A percentile compares a stretch with the other conserved stretches of the same genome.
These are phyloP conservation scores for Helianthus tuberosus DNA, from an alignment of 129 eudicot species.

Conservation along the genomic window DNA sequence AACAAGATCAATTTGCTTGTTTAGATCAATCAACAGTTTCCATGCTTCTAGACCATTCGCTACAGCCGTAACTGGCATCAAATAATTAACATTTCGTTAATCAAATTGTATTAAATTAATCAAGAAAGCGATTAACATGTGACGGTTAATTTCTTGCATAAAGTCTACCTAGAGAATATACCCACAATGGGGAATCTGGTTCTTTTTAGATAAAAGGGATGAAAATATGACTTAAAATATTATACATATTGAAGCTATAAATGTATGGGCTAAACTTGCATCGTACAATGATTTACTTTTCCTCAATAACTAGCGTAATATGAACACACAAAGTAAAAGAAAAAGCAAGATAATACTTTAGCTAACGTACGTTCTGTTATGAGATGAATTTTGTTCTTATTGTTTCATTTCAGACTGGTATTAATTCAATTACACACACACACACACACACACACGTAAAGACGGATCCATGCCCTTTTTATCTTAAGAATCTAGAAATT, in stretches of 20 bases:
- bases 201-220: background rate
- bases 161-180: conserved; percentile 11
- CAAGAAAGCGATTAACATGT: conserved; percentile 10
- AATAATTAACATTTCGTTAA: conserved; percentile 14
- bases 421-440: conserved; percentile 3
- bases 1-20: conserved; percentile 70
- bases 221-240: background rate
- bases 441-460: conserved; percentile 9
- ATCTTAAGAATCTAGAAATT: conserved; percentile 2
- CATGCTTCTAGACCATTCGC: conserved; percentile 90
- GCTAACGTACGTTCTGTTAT: conserved; percentile 1
- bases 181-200: background rate
- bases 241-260: background rate
- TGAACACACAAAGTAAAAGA: conserved; percentile 17
- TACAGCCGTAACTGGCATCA: conserved; percentile 67
- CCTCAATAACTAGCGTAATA: conserved; percentile 11
- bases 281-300: background rate
- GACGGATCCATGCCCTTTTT: conserved; percentile 14
- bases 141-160: conserved; percentile 16
- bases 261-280: conserved; percentile 21
- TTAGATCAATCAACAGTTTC: conserved; percentile 65
- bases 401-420: conserved; percentile 10
- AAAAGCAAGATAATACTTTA: conserved; percentile 4
- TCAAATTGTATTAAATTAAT: background rate
- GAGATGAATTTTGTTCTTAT: background rate